Evolutionary conservation across 768 basidiomycete genomes (phyloP).

Genomic region (Hericium rajendrae): DNA sequence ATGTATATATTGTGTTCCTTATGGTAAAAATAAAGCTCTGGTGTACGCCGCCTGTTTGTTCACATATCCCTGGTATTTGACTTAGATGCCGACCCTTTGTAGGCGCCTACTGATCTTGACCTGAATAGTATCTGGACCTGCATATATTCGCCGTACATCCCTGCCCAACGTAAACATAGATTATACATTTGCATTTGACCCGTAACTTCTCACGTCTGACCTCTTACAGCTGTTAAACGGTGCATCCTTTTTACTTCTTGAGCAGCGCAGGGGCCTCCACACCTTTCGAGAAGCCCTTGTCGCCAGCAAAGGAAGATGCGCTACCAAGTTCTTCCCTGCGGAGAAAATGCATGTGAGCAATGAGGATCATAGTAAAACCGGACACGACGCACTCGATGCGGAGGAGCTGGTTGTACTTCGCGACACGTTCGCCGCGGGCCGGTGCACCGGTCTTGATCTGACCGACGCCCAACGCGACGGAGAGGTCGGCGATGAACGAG

Average conservation of each 20-base stretch:
- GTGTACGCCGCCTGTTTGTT: too few species aligned
- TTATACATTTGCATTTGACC: neutral
- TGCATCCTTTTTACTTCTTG: conserved; percentile 39
- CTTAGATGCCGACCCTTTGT: too few species aligned
- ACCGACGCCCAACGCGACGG: conserved; percentile 84
- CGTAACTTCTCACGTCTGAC: neutral
- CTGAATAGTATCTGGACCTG: too few species aligned
- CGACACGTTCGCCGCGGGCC: conserved; percentile 91
- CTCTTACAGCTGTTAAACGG: neutral
- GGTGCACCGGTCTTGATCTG: conserved; percentile 99
- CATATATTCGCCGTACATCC: too few species aligned
- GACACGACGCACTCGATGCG: conserved; percentile 72
- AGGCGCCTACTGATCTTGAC: too few species aligned
- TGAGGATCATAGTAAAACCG: conserved; percentile 9
- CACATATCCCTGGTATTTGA: too few species aligned
- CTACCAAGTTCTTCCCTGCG: conserved; percentile 68
- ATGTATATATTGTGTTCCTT: too few species aligned
- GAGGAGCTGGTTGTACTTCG: conserved; percentile 85
- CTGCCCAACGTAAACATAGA: too few species aligned
- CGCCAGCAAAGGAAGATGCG: conserved; percentile 65
- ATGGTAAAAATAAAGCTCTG: too few species aligned
- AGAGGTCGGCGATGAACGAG: conserved; percentile 91
- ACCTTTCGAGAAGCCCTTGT: conserved; percentile 73
- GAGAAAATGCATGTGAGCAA: conserved; percentile 1
- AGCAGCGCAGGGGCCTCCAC: conserved; percentile 59